These are phyloP conservation scores for Irpex sp. DNA, from an alignment of 1,284 basidiomycete genomes.

Conservation along the genomic window DNA sequence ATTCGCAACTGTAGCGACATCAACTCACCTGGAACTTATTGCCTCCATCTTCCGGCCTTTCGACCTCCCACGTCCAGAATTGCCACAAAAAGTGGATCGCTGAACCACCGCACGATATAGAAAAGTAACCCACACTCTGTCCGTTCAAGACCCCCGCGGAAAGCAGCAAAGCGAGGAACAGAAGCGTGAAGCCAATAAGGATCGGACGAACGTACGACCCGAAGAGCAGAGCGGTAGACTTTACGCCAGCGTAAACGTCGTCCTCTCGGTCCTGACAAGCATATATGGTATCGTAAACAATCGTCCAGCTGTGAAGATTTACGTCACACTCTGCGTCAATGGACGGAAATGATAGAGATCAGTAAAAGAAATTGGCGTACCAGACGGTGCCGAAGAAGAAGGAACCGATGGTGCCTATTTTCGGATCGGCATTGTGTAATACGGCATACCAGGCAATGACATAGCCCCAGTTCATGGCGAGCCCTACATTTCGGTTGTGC, in stretches of 20 bases:
- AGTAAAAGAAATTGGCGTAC: constrained; percentile 24
- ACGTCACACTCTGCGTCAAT: not conserved
- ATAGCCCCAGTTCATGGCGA: constrained; percentile 24
- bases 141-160: constrained; percentile 31
- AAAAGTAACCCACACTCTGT: constrained; percentile 38
- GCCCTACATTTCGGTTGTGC: constrained; percentile 8
- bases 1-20: not conserved
- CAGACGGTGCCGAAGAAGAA: constrained; percentile 36
- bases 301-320: constrained; percentile 35
- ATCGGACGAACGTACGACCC: constrained; percentile 38
- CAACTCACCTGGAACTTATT: constrained; percentile 11
- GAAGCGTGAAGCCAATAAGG: constrained; percentile 38
- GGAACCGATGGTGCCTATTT: constrained; percentile 34
- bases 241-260: constrained; percentile 26
- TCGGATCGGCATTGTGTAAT: constrained; percentile 27
- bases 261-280: constrained; percentile 55
- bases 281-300: constrained; percentile 57
- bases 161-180: constrained; percentile 36
- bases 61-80: constrained; percentile 23
- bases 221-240: constrained; percentile 50
- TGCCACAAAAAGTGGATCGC: constrained; percentile 45
- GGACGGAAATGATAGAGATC: not conserved
- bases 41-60: constrained; percentile 13
- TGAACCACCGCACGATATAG: constrained; percentile 36
- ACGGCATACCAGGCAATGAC: constrained; percentile 19